phyloP scores from a whole-genome alignment of 2,329 filamentous ascomycete genomes.

The Neofusicoccum cordaticola region DNA sequence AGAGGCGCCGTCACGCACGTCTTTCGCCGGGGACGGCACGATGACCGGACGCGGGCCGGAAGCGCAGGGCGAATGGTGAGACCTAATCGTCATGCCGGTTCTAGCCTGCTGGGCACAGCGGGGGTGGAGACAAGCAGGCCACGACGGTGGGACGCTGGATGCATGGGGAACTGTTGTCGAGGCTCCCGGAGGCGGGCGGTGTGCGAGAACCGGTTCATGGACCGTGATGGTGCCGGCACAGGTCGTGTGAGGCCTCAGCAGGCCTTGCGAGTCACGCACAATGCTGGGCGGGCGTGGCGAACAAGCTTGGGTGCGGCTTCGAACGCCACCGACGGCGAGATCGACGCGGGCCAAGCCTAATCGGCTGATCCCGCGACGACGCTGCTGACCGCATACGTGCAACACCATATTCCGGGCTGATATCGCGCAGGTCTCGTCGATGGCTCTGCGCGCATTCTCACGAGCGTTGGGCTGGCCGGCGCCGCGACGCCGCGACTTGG shows the following conservation, averaged over 20 bases:
- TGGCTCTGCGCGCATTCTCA: not conserved
- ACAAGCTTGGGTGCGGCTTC: not conserved
- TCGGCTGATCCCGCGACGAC: not conserved
- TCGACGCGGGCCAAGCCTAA: not conserved
- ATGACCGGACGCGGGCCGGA: not conserved
- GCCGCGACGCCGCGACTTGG: not conserved
- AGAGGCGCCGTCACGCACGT: not conserved
- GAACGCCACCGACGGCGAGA: not conserved
- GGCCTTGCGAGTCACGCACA: not conserved
- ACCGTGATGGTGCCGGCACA: not conserved
- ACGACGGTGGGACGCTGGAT: not conserved
- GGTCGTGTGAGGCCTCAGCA: not conserved
- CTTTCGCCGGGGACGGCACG: not conserved
- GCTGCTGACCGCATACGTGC: not conserved
- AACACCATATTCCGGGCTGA: not conserved
- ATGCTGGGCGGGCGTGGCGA: not conserved
- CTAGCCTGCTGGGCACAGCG: not conserved
- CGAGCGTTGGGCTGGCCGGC: not conserved
- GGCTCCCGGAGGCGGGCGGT: not conserved
- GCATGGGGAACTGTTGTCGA: not conserved
- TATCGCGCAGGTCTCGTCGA: not conserved
- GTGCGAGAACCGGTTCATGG: not conserved
- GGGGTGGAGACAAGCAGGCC: not conserved
- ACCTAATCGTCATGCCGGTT: not conserved
- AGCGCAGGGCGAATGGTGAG: not conserved